These are phyloP conservation scores for Colletotrichum sidae DNA, from an alignment of 2,329 filamentous ascomycete genomes.

Conservation along the genomic window DNA sequence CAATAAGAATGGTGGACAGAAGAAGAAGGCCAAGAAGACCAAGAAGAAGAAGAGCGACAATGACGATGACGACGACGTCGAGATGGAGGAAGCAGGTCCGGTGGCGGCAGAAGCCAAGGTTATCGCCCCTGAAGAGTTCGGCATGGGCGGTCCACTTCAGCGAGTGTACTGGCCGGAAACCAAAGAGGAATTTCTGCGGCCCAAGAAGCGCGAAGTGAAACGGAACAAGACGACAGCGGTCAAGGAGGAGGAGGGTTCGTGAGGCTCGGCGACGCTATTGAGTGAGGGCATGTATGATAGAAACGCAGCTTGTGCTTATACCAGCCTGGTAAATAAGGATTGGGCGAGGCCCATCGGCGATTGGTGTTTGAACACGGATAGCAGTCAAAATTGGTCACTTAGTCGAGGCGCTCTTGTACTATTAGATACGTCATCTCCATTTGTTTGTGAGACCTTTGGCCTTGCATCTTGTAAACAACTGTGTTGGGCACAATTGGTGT, in stretches of 20 bases:
- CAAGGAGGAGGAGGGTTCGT: constrained; percentile 42
- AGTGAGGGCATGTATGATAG: neutral
- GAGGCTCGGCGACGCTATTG: rapidly evolving
- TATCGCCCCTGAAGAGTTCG: constrained; percentile 76
- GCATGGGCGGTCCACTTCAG: constrained; percentile 86
- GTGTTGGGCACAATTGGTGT: no score
- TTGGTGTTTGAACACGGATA: no score
- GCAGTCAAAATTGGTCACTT: no score
- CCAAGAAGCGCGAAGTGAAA: constrained; percentile 78
- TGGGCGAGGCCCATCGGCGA: neutral
- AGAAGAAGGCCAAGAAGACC: constrained; percentile 52
- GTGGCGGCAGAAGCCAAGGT: constrained; percentile 52
- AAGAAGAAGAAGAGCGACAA: constrained; percentile 53
- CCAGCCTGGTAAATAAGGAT: neutral
- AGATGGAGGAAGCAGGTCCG: constrained; percentile 54
- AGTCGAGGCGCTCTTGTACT: no score
- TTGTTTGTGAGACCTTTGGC: no score
- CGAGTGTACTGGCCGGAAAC: constrained; percentile 92
- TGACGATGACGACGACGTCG: constrained; percentile 47
- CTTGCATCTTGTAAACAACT: no score
- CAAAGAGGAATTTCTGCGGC: constrained; percentile 90
- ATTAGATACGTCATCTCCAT: no score
- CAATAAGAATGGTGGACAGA: constrained; percentile 53
- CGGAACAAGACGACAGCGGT: constrained; percentile 58
- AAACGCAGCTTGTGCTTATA: neutral